Evolutionary conservation across 192 early-diverging fungal species (phyloP), one percentile per base, ranked within the genome.

Genomic region (Fimicolochytrium jonesii): DNA sequence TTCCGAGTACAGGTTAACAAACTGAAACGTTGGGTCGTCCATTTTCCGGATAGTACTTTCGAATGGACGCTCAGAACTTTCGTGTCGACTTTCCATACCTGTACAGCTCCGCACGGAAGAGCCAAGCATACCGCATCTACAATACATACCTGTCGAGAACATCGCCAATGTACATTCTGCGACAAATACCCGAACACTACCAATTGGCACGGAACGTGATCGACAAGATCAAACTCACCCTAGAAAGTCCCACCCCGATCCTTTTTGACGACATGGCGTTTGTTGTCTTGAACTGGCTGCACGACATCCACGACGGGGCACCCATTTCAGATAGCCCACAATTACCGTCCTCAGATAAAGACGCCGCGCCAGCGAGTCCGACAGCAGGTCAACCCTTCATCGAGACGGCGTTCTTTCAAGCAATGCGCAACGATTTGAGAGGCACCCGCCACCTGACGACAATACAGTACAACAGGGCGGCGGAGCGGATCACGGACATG

Each of bases 401-500:
- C n/a, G n/a, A n/a, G n/a, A n/a, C n/a, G n/a, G 74, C 71, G 6
- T 73, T 79, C 28, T 68, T 66, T 44, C 77, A 79, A 42, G 70
- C 70, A 0, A 66, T 79, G 70, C 26, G 60, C 43, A 76, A 74
- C 45, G 77, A 79, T 61, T 47, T 73, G 46, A 41, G 69, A 30
- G 77, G 74, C 4, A 77, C 69, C 13, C n/a, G 49, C n/a, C 61
- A 74, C 33, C 28, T 79, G 11, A 79, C 77, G 4, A 68, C 67
- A 4, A 49, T 57, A 7, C 74, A 79, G 57, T 68, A 78, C 37
- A 61, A 50, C 15, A 54, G 78, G 39, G 74, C 65, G 18, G 67
- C 66, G 0, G 78, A 80, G 57, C 55, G 78, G 18, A 50, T 81
- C 6, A 70, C 70, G 17, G 78, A 80, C 53, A 64, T 80, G 68